Conservation (phyloP, 129 eudicot genomes). For the Dittrichia graveolens region DNA sequence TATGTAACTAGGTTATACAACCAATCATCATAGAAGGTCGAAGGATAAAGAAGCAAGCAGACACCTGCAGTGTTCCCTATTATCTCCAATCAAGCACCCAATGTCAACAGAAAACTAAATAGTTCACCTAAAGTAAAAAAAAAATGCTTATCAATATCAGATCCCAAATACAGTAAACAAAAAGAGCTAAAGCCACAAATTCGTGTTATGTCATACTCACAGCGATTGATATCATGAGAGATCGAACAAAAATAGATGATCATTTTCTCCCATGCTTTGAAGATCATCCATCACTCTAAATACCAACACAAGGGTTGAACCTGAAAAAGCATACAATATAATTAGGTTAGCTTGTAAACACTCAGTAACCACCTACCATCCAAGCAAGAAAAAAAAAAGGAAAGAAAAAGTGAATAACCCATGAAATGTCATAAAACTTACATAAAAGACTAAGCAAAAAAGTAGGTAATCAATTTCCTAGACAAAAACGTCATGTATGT, state of each 20-base stretch:
- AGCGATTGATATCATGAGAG: constrained; percentile 81
- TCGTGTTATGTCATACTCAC: constrained; percentile 48
- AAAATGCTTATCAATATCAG: constrained; percentile 44
- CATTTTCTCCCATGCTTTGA: constrained; percentile 92
- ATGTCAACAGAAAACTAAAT: constrained; percentile 98
- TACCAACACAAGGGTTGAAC: constrained; percentile 99
- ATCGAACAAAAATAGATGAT: constrained; percentile 83
- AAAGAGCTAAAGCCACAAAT: background rate
- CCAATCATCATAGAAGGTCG: background rate
- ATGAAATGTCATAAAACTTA: no score
- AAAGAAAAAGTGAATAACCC: background rate
- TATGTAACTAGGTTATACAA: constrained; percentile 9
- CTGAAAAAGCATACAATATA: constrained; percentile 39
- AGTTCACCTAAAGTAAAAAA: constrained; percentile 66
- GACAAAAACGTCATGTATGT: no score
- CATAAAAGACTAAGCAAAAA: background rate
- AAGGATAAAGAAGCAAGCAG: constrained; percentile 10
- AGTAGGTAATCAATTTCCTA: no score
- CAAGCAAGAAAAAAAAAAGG: background rate
- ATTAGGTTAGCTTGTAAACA: background rate
- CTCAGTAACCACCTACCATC: background rate
- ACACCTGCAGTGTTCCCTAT: constrained; percentile 91
- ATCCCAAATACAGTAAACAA: constrained; percentile 21
- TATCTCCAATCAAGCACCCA: constrained; percentile 89
- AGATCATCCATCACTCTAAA: constrained; percentile 94